phyloP scores from a whole-genome alignment of 768 basidiomycete genomes.

The Dioszegia aurantiaca region DNA sequence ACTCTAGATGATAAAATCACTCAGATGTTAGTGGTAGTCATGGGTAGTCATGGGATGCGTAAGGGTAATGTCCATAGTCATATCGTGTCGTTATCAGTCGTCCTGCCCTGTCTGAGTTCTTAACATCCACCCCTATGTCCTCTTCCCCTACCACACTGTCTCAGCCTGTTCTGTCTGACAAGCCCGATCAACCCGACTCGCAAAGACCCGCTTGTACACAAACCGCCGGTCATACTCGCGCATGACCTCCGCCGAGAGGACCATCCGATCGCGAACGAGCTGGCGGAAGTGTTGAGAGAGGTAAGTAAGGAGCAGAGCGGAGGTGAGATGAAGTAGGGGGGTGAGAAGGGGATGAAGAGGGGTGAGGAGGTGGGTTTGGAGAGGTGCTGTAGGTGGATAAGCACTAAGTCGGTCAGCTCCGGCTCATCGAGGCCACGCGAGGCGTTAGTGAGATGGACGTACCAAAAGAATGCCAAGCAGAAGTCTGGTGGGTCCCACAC shows the following conservation, averaged over 20 bases:
- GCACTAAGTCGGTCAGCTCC: constrained; percentile 27
- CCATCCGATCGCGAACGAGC: constrained; percentile 47
- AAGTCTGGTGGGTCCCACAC: constrained; percentile 52
- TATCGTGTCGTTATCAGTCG: neutral
- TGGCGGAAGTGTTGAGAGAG: constrained; percentile 39
- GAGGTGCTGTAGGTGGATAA: constrained; percentile 39
- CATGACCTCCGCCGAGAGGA: constrained; percentile 50
- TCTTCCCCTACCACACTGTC: neutral
- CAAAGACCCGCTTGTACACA: constrained; percentile 49
- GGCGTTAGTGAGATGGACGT: constrained; percentile 19
- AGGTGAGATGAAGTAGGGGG: constrained; percentile 33
- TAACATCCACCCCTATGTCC: neutral
- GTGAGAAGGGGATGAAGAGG: constrained; percentile 39
- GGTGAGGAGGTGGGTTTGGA: constrained; percentile 41
- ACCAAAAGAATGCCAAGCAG: constrained; percentile 50
- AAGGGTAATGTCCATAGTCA: too few species aligned
- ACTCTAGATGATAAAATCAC: neutral
- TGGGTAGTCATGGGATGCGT: too few species aligned
- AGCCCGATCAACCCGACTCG: constrained; percentile 39
- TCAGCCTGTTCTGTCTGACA: constrained; percentile 47
- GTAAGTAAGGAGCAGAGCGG: constrained; percentile 38
- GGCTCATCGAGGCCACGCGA: too few species aligned
- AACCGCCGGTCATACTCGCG: constrained; percentile 50
- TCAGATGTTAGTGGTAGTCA: too few species aligned
- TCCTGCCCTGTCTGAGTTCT: neutral